Evolutionary conservation across 2,329 filamentous ascomycete species (phyloP), one percentile per base, ranked within the genome.

Genomic region (Sclerotinia trifoliorum): DNA sequence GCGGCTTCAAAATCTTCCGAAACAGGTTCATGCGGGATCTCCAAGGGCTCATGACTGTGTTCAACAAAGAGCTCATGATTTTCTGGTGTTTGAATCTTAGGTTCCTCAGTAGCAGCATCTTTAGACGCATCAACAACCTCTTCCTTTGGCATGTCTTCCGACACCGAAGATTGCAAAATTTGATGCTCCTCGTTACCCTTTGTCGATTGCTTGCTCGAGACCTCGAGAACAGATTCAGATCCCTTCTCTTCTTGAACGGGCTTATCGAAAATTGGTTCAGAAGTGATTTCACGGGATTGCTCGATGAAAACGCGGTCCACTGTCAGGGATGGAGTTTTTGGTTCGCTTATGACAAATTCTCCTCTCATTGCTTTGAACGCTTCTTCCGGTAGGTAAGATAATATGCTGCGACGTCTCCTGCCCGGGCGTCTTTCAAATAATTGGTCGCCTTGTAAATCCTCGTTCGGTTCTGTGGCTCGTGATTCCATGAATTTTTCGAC

Each of bases 101-200:
- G n/a, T 39, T 65, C 62, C 21, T 56, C 49, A 44, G 5, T 7
- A 19, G 21, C 49, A 65, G n/a, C n/a, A 29, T 55, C 49, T n/a
- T 26, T n/a, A 3, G 32, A 42, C 10, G 42, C 8, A 44, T 55
- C 39, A 19, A 29, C 26, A 24, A 19, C 21, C 35, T 64, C 48
- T 13, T 64, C 51, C 26, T 29, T 49, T 15, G 39, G 11, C 26
- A 51, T 61, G n/a, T 61, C 48, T 13, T 66, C 35, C 4, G 63
- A 32, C 21, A 24, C 21, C 15, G 39, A 48, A 13, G 54, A 62
- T 55, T 55, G 56, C 44, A 57, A 39, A 44, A 64, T 66, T 44
- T 63, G 66, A 51, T 64, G 65, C 44, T 74, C 70, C 62, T 71
- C 70, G 42, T 73, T 70, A 15, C 81, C 80, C 69, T 63, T 70